A percentile compares a stretch with the other conserved stretches of the same genome.
These are phyloP conservation scores for Candida sithepensis DNA, from an alignment of 805 yeast species.

Conservation along the genomic window DNA sequence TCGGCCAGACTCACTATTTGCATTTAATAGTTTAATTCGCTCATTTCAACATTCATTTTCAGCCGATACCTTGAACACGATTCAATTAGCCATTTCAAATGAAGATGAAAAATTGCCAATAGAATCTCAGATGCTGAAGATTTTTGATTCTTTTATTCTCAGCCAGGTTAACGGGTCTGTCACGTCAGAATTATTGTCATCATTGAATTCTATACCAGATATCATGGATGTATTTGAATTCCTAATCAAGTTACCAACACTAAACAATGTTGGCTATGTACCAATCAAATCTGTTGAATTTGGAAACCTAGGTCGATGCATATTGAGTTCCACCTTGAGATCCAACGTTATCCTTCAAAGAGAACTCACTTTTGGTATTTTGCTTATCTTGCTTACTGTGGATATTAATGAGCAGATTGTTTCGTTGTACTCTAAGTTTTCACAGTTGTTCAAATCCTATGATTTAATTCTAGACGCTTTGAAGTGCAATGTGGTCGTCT, in stretches of 20 bases:
- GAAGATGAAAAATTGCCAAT: constrained; percentile 31
- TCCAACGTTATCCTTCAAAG: constrained; percentile 15
- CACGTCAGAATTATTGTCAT: constrained; percentile 36
- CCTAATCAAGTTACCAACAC: constrained; percentile 29
- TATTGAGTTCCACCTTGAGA: constrained; percentile 20
- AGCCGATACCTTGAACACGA: constrained; percentile 30
- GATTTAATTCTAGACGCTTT: constrained; percentile 5
- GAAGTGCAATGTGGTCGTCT: constrained; percentile 4
- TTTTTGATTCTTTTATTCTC: constrained; percentile 41
- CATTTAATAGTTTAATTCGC: constrained; percentile 27
- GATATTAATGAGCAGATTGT: constrained; percentile 29
- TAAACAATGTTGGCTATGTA: constrained; percentile 14
- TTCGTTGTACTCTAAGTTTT: constrained; percentile 18
- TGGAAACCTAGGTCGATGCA: constrained; percentile 22
- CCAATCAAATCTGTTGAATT: constrained; percentile 19
- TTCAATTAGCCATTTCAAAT: constrained; percentile 33
- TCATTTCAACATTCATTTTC: constrained; percentile 39
- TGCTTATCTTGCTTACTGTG: constrained; percentile 28
- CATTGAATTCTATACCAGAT: constrained; percentile 36
- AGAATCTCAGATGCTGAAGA: constrained; percentile 32
- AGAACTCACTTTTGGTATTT: constrained; percentile 23
- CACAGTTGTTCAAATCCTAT: constrained; percentile 11
- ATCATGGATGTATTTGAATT: constrained; percentile 35
- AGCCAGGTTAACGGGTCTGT: constrained; percentile 37
- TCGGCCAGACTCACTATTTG: constrained; percentile 6